Conservation (phyloP, 305 asterid genomes). For the Fraxinus sp. region DNA sequence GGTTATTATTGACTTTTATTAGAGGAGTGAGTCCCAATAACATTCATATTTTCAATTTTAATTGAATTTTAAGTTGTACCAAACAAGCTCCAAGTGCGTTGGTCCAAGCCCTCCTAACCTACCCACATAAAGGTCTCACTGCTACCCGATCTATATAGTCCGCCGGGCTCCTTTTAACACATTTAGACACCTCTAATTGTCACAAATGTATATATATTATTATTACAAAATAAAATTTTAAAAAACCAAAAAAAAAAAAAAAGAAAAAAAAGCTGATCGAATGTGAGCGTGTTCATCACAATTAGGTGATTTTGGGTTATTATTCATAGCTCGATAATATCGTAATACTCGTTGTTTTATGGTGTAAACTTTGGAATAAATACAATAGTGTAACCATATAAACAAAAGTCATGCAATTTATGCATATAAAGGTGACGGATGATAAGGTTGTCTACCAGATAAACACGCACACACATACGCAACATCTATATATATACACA, state of each 20-base stretch:
- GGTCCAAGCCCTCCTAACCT: neutral
- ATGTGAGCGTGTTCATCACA: neutral
- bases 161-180: neutral
- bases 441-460: neutral
- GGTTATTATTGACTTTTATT: too few relatives aligned
- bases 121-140: neutral
- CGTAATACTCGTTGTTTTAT: neutral
- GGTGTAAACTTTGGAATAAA: neutral
- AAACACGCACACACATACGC: neutral
- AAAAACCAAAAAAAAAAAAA: neutral
- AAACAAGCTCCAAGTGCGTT: too few relatives aligned
- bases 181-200: neutral
- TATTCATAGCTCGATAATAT: neutral
- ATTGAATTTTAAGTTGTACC: too few relatives aligned
- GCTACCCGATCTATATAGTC: neutral
- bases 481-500: neutral
- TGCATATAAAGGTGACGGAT: constrained; percentile 31
- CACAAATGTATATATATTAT: neutral
- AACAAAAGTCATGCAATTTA: constrained; percentile 27
- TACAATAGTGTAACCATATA: neutral
- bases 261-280: neutral
- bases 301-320: neutral
- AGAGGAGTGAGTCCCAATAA: too few relatives aligned
- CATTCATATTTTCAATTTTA: too few relatives aligned
- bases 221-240: neutral